A percentile compares a stretch with the other conserved stretches of the same genome.
Conservation (phyloP, 1,139 yeast genomes). For the Candida gigantensis region DNA sequence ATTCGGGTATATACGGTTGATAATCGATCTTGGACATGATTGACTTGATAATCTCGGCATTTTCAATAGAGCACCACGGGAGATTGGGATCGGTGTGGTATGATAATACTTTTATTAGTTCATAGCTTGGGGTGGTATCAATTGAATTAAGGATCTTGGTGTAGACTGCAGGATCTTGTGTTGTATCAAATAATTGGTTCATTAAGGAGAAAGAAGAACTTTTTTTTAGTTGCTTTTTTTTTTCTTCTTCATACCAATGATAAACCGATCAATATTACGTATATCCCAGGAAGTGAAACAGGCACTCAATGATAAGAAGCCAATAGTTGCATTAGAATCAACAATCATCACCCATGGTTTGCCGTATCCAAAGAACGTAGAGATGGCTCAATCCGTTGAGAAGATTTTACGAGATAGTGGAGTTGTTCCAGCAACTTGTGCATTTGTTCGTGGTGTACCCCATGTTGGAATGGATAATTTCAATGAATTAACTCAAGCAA, state of each 20-base stretch:
- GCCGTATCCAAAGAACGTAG: conserved; percentile 75
- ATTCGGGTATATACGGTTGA: conserved; percentile 8
- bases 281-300: conserved; percentile 58
- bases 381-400: conserved; percentile 75
- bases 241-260: conserved; percentile 1
- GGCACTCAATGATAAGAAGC: conserved; percentile 55
- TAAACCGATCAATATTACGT: conserved; percentile 3
- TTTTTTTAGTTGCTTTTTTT: conserved; percentile 1
- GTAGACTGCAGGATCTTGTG: too few species aligned
- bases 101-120: conserved; percentile 14
- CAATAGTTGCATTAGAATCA: conserved; percentile 80
- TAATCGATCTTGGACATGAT: conserved; percentile 10
- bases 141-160: not conserved
- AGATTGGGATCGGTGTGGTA: conserved; percentile 29
- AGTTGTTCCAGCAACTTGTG: conserved; percentile 85
- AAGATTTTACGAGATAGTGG: conserved; percentile 58
- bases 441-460: conserved; percentile 71
- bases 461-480: conserved; percentile 57
- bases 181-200: conserved; percentile 5
- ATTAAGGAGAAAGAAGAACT: not conserved
- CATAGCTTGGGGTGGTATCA: not conserved
- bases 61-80: conserved; percentile 29
- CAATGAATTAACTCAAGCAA: conserved; percentile 56
- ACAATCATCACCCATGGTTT: conserved; percentile 91
- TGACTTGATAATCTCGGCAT: conserved; percentile 17